Conservation (phyloP, 169 alveolate species). For the Ichthyophthirius multifiliis region DNA sequence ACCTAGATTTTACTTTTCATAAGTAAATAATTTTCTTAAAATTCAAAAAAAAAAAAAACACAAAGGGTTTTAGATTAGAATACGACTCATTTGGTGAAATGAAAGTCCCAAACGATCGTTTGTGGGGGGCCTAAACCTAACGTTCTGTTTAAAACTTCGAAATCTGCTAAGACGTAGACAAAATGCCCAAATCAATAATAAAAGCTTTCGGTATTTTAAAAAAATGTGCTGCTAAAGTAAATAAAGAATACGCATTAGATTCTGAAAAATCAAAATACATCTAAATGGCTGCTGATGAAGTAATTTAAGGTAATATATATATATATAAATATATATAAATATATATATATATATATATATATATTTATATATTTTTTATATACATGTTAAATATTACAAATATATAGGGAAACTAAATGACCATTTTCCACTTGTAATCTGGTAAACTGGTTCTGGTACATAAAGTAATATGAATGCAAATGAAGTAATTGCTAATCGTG, state of each 20-base stretch:
- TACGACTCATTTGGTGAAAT: slow-evolving; percentile 82
- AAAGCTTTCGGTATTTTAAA: slow-evolving; percentile 86
- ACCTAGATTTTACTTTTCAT: too few relatives aligned
- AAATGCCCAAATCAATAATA: slow-evolving; percentile 83
- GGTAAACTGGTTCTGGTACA: slow-evolving; percentile 93
- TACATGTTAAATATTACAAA: background rate
- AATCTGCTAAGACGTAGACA: slow-evolving; percentile 80
- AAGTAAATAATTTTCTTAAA: too few relatives aligned
- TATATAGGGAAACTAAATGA: slow-evolving; percentile 75
- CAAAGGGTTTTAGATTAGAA: slow-evolving; percentile 59
- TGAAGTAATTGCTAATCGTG: slow-evolving; percentile 90
- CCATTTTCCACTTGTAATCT: slow-evolving; percentile 89
- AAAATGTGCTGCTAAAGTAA: slow-evolving; percentile 87
- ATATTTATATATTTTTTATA: background rate
- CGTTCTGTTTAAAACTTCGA: slow-evolving; percentile 87
- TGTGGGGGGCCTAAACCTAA: slow-evolving; percentile 91
- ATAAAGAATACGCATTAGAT: slow-evolving; percentile 68
- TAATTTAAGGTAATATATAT: slow-evolving; percentile 25
- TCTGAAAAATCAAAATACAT: slow-evolving; percentile 66
- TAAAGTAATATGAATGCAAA: slow-evolving; percentile 90
- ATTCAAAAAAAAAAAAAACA: too few relatives aligned
- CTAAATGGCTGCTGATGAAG: slow-evolving; percentile 86
- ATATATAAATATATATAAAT: background rate
- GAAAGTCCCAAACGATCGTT: slow-evolving; percentile 76
- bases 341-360: background rate